phyloP scores from a whole-genome alignment of 2,329 filamentous ascomycete genomes.

The Clonostachys chloroleuca region DNA sequence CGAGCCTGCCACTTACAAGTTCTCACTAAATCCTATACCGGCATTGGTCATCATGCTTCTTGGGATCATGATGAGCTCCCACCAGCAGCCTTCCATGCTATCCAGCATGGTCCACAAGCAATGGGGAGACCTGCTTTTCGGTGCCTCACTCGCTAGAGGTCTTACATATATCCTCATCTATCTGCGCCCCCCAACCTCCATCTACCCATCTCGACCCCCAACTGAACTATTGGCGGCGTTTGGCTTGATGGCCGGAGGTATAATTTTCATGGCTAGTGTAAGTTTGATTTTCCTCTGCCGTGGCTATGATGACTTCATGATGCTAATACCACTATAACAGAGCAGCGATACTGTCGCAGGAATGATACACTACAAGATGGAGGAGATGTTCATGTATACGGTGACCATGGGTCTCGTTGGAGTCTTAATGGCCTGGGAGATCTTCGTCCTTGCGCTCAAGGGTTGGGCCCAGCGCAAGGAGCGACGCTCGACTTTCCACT shows the following conservation, averaged over 20 bases:
- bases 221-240: constrained; percentile 87
- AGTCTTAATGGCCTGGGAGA: constrained; percentile 80
- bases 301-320: constrained; percentile 7
- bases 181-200: constrained; percentile 74
- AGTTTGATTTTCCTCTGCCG: constrained; percentile 25
- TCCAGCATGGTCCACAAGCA: constrained; percentile 91
- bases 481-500: constrained; percentile 2
- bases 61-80: constrained; percentile 92
- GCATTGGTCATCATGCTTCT: constrained; percentile 81
- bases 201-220: constrained; percentile 78
- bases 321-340: constrained; percentile 25
- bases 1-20: constrained; percentile 60
- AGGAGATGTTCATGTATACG: constrained; percentile 93
- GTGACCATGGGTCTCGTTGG: constrained; percentile 80
- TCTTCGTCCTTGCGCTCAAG: constrained; percentile 76
- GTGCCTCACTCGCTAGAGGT: constrained; percentile 72
- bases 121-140: constrained; percentile 83
- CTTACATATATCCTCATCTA: constrained; percentile 79
- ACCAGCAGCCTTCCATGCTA: constrained; percentile 78
- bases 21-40: constrained; percentile 85
- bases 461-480: constrained; percentile 69
- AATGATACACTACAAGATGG: constrained; percentile 73
- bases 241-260: constrained; percentile 79
- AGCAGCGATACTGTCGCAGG: constrained; percentile 70
- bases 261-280: constrained; percentile 90